Evolutionary conservation across 345 rosid species (phyloP).

Genomic region (Rhizophora apiculata): DNA sequence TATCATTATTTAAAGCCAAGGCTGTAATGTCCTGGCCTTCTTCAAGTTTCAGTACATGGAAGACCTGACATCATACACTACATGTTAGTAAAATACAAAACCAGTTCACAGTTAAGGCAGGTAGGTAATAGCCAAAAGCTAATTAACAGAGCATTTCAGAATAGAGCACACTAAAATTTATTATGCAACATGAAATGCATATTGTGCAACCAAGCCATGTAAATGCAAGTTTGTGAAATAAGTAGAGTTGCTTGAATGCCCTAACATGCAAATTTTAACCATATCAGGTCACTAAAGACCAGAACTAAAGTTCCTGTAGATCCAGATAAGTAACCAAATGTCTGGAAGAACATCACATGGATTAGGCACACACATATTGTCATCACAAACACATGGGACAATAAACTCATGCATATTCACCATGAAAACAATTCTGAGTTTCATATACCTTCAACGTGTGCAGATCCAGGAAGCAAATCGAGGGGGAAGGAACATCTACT

Average conservation of each 20-base stretch:
- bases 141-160: not conserved
- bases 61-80: constrained; percentile 48
- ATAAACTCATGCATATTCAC: not conserved
- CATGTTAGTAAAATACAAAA: constrained; percentile 8
- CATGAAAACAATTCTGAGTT: not conserved
- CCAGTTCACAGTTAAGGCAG: not conserved
- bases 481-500: constrained; percentile 60
- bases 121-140: not conserved
- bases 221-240: not conserved
- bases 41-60: constrained; percentile 64
- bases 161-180: not conserved
- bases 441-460: constrained; percentile 67
- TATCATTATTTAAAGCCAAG: constrained; percentile 69
- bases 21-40: constrained; percentile 85
- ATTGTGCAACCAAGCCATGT: not conserved
- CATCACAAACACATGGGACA: not conserved
- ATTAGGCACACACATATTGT: not conserved
- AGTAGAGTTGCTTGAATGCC: not conserved
- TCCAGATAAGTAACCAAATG: not conserved
- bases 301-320: not conserved
- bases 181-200: not conserved
- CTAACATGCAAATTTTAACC: not conserved
- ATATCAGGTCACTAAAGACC: not conserved
- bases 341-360: not conserved
- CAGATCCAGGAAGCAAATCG: constrained; percentile 79